A percentile compares a stretch with the other conserved stretches of the same genome.
Conservation (phyloP, 139 green algal genomes). For the Coccomyxa sp. region DNA sequence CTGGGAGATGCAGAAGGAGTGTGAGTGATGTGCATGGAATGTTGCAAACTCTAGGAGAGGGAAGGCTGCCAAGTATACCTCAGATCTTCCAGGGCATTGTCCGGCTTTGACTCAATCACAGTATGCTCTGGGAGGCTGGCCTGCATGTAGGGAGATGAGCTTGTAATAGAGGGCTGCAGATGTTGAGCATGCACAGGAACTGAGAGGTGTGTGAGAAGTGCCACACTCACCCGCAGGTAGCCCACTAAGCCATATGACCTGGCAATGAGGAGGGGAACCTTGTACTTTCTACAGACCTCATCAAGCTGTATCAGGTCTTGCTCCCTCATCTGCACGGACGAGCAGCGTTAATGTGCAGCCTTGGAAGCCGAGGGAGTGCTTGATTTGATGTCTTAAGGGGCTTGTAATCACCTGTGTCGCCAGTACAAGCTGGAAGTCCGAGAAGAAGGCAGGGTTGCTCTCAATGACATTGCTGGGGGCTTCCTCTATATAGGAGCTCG, state of each 20-base stretch:
- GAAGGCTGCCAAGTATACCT: slow-evolving; percentile 27
- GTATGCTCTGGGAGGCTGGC: slow-evolving; percentile 66
- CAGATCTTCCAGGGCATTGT: slow-evolving; percentile 82
- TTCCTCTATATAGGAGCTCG: slow-evolving; percentile 80
- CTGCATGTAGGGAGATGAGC: slow-evolving; percentile 26
- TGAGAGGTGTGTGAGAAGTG: background rate
- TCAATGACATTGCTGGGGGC: slow-evolving; percentile 63
- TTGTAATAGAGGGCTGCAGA: no score
- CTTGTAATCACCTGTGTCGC: slow-evolving; percentile 82
- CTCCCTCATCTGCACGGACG: slow-evolving; percentile 62
- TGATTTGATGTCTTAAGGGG: background rate
- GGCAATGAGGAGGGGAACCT: slow-evolving; percentile 64
- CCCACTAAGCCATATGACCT: slow-evolving; percentile 85
- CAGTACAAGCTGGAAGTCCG: slow-evolving; percentile 82
- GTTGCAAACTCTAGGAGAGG: no score
- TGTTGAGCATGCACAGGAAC: background rate
- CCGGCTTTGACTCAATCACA: slow-evolving; percentile 90
- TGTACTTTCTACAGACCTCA: slow-evolving; percentile 47
- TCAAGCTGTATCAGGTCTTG: slow-evolving; percentile 63
- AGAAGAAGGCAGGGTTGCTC: slow-evolving; percentile 81
- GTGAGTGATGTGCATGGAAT: no score
- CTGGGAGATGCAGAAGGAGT: background rate
- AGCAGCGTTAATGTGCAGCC: background rate
- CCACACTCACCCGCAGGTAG: slow-evolving; percentile 55
- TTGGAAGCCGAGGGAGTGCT: background rate